phyloP scores from a whole-genome alignment of 129 eudicot species.

The Flaveria trinervia region DNA sequence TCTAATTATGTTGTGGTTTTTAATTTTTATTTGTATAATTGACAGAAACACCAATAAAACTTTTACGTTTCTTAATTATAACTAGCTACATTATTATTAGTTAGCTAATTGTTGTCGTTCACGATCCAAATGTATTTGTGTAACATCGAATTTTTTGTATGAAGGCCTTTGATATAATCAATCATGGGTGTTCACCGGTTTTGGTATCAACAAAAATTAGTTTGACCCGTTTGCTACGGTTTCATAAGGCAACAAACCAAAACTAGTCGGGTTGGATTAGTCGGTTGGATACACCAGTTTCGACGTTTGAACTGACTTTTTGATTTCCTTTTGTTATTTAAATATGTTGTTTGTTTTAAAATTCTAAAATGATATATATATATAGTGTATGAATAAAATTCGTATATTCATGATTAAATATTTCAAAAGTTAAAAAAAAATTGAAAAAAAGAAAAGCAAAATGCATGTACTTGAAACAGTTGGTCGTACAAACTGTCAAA shows the following conservation, averaged over 20 bases:
- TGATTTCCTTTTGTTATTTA: too few species aligned
- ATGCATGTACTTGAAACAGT: too few species aligned
- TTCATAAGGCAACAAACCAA: neutral
- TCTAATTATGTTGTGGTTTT: conserved; percentile 3
- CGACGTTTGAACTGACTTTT: too few species aligned
- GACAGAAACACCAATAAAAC: neutral
- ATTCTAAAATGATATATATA: too few species aligned
- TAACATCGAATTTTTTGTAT: neutral
- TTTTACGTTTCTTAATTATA: neutral
- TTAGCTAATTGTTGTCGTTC: neutral
- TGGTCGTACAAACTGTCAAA: too few species aligned
- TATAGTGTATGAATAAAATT: too few species aligned
- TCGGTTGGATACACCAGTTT: too few species aligned
- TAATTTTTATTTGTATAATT: neutral
- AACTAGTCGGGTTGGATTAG: neutral
- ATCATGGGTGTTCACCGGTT: neutral
- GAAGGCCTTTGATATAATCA: neutral
- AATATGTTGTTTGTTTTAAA: too few species aligned
- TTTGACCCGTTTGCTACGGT: too few species aligned
- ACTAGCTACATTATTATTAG: neutral
- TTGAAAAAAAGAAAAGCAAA: too few species aligned
- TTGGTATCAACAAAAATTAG: neutral
- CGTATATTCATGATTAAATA: too few species aligned
- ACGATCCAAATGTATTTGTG: neutral
- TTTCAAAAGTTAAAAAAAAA: too few species aligned